Evolutionary conservation across 1,139 yeast genomes (phyloP).

Genomic region (Sugiyamaella pinicola): DNA sequence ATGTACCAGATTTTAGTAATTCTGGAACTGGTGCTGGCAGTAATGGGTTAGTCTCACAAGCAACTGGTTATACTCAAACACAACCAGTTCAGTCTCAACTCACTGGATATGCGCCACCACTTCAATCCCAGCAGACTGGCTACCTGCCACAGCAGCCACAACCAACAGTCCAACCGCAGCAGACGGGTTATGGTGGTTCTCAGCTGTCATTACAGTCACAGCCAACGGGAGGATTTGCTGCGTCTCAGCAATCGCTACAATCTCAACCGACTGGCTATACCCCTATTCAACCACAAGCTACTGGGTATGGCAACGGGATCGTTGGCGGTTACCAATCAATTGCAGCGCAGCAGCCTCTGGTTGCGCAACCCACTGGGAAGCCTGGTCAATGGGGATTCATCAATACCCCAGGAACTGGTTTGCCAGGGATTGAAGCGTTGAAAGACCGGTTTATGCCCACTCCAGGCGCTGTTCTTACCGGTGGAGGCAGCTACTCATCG

Average conservation of each 20-base stretch:
- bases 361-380: conserved; percentile 58
- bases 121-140: conserved; percentile 46
- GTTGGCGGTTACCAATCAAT: conserved; percentile 23
- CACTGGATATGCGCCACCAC: conserved; percentile 27
- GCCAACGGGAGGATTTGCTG: conserved; percentile 31
- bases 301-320: conserved; percentile 35
- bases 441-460: conserved; percentile 75
- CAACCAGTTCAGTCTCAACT: conserved; percentile 42
- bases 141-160: conserved; percentile 11
- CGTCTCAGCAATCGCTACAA: neutral
- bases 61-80: conserved; percentile 37
- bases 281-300: conserved; percentile 43
- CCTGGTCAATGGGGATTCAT: conserved; percentile 88
- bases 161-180: neutral
- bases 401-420: conserved; percentile 69
- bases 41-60: conserved; percentile 37
- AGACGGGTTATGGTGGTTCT: conserved; percentile 18
- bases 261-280: conserved; percentile 39
- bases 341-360: conserved; percentile 38
- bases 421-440: conserved; percentile 76
- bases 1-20: conserved; percentile 41
- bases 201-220: conserved; percentile 38
- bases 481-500: conserved; percentile 38
- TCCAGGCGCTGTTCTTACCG: conserved; percentile 57
- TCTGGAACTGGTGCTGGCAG: conserved; percentile 26